Percentiles rank a stretch among this genome's conserved stretches.
phyloP scores from a whole-genome alignment of 2,329 filamentous ascomycete genomes.

The Pyricularia sp. region DNA sequence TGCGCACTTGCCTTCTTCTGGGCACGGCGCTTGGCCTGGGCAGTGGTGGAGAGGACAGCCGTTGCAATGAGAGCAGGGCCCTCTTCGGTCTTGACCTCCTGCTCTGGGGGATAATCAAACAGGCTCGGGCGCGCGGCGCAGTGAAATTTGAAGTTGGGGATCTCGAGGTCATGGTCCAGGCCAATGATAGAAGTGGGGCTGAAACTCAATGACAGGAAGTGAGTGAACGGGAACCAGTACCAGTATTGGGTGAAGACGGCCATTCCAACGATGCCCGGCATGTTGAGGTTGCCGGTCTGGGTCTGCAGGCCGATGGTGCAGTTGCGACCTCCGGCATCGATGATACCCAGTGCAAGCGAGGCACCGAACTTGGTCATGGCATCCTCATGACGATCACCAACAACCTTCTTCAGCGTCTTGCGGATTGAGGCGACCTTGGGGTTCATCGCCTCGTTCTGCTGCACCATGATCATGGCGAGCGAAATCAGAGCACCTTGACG shows the following conservation, averaged over 20 bases:
- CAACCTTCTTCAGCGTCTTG: conserved; percentile 89
- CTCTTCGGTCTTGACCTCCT: conserved; percentile 90
- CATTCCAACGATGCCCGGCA: conserved; percentile 96
- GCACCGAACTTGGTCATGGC: conserved; percentile 99
- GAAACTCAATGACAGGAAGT: conserved; percentile 93
- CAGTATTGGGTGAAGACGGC: conserved; percentile 98
- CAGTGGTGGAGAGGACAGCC: conserved; percentile 90
- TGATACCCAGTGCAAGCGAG: conserved; percentile 88
- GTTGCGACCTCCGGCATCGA: conserved; percentile 94
- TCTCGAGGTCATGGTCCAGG: conserved; percentile 86
- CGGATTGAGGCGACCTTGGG: conserved; percentile 87
- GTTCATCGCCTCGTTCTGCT: conserved; percentile 98
- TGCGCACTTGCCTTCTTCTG: conserved; percentile 90
- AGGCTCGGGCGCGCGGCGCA: conserved; percentile 89
- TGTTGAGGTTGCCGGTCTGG: conserved; percentile 96
- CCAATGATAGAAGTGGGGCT: conserved; percentile 95
- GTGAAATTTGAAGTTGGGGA: conserved; percentile 91
- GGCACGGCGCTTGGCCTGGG: conserved; percentile 89
- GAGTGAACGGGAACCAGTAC: conserved; percentile 99
- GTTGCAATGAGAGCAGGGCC: conserved; percentile 90
- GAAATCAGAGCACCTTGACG: conserved; percentile 92
- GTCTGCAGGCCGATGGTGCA: conserved; percentile 97
- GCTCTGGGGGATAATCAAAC: conserved; percentile 96
- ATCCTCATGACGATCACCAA: conserved; percentile 92
- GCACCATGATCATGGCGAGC: conserved; percentile 96